Base-by-base conservation (phyloP, 306 rosid species). In the Castanopsis chinensis region DNA sequence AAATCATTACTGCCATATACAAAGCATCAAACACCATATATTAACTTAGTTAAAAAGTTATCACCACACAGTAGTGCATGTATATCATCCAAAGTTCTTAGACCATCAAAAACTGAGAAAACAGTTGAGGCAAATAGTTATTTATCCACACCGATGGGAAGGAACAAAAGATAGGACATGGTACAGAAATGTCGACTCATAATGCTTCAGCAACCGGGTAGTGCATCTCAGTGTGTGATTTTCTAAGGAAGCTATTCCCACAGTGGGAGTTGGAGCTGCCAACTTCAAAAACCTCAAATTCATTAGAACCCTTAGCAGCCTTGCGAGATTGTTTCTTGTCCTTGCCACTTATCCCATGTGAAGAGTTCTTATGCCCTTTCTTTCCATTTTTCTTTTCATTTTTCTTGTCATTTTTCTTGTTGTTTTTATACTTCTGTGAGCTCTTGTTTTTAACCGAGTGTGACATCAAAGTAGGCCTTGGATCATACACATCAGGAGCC, bases 401-500 rank as follows among this genome's bases (percentile, higher is more conserved):
- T 27, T 73, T 73, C 60, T 54, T 87, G 83, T 86, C 87, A 75
- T 86, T 86, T 71, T 84, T 86, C 87, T 79, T 86, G 79, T 81
- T 88, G 79, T 84, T 93, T 85, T 81, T 90, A 8, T 89, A 82
- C 83, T 89, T 96, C 80, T 78, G 91, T 70, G 83, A 97, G 73
- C 89, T 94, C 89, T 87, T 94, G 87, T 61, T 72, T 76, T 87
- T 84, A 14, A 87, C 91, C 0, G 93, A 75, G 35, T 89, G 94
- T 0, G 87, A 92, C 71, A 82, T 37, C 5, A 83, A 87, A 6
- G 94, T 91, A 37, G 89, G 88, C 4, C 69, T 82, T 5, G 97
- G 98, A 83, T 94, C 98, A 76, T 94, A 94, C 52, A 94, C 98
- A 54, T 92, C 97, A 9, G 97, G 86, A 33, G 97, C 94, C 97